Conservation (phyloP, 345 rosid genomes). For the Populus nigra region DNA sequence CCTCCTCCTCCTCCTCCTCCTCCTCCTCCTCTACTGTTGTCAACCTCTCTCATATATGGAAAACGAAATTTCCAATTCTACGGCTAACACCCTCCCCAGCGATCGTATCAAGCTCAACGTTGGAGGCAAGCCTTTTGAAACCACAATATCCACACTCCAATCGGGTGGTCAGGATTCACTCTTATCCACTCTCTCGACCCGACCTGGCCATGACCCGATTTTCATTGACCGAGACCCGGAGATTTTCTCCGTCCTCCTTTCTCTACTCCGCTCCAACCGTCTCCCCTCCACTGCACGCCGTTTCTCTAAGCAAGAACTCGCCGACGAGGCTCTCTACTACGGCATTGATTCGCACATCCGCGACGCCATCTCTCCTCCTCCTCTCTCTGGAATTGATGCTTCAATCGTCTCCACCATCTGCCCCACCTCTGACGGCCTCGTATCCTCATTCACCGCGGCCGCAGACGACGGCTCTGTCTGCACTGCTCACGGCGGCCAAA, state of each 20-base stretch:
- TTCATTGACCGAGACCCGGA: slow-evolving; percentile 97
- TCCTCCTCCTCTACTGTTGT: too few species aligned
- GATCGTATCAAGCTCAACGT: slow-evolving; percentile 80
- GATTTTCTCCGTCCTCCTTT: slow-evolving; percentile 76
- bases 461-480: slow-evolving; percentile 68
- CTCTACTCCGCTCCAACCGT: slow-evolving; percentile 67
- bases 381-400: slow-evolving; percentile 71
- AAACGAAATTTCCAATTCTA: slow-evolving; percentile 2
- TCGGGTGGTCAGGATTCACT: slow-evolving; percentile 81
- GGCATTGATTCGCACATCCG: slow-evolving; percentile 73
- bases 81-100: background rate
- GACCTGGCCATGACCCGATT: slow-evolving; percentile 41
- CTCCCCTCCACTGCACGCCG: slow-evolving; percentile 58
- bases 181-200: slow-evolving; percentile 63
- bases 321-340: slow-evolving; percentile 82
- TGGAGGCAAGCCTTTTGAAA: slow-evolving; percentile 79
- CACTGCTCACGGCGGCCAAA: slow-evolving; percentile 91
- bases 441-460: slow-evolving; percentile 64
- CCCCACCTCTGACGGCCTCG: slow-evolving; percentile 66
- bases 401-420: slow-evolving; percentile 53
- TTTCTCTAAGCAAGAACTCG: slow-evolving; percentile 79
- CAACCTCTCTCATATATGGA: slow-evolving; percentile 6
- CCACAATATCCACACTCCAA: slow-evolving; percentile 69
- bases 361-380: slow-evolving; percentile 59
- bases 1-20: too few species aligned